Evolutionary conservation across 306 rosid genomes (phyloP).

Genomic region (Quercus suber): DNA sequence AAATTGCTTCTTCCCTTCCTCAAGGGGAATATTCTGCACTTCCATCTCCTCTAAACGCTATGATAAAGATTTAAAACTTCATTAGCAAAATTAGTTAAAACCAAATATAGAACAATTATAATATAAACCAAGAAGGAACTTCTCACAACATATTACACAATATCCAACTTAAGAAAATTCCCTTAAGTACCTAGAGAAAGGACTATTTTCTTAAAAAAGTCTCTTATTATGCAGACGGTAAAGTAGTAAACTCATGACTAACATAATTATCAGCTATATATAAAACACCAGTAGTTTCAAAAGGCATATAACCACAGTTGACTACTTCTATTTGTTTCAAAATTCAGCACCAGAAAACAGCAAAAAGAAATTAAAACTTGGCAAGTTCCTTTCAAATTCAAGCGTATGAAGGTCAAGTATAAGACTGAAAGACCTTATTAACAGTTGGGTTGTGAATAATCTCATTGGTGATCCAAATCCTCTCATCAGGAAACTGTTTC

Average conservation of each 20-base stretch:
- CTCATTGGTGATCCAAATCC: conserved; percentile 88
- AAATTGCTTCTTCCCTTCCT: conserved; percentile 68
- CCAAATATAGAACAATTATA: background rate
- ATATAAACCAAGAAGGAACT: background rate
- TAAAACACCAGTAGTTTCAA: background rate
- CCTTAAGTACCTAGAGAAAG: background rate
- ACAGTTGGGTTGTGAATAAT: conserved; percentile 97
- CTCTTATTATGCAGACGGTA: no score
- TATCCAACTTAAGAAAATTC: background rate
- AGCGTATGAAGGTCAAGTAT: background rate
- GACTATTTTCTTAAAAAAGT: no score
- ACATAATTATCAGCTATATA: background rate
- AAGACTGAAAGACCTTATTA: conserved; percentile 52
- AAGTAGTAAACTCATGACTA: background rate
- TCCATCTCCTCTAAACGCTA: conserved; percentile 90
- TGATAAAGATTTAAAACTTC: conserved; percentile 10
- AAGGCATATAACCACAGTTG: background rate
- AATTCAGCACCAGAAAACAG: background rate
- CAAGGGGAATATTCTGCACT: conserved; percentile 65
- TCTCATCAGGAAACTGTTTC: conserved; percentile 84
- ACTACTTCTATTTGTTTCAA: background rate
- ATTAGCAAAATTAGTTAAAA: background rate
- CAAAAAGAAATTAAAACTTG: background rate
- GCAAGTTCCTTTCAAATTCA: background rate
- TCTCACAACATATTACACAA: background rate